phyloP scores from a whole-genome alignment of 2,329 filamentous ascomycete species.

The Knoxdaviesia proteae region DNA sequence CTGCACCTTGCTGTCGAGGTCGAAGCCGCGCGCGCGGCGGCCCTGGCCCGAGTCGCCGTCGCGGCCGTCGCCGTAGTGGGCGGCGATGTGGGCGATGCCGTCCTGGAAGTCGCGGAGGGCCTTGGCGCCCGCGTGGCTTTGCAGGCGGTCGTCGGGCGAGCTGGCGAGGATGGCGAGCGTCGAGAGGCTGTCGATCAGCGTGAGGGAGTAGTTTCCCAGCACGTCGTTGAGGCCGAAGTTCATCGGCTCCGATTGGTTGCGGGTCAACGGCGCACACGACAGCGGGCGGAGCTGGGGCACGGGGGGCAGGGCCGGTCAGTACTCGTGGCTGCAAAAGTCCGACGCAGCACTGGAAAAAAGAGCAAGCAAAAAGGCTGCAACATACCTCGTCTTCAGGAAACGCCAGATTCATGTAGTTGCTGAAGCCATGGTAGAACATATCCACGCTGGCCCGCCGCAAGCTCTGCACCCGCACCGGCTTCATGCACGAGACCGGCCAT shows the following conservation, averaged over 20 bases:
- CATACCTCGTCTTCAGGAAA: conserved; percentile 81
- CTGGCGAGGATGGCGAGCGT: conserved; percentile 85
- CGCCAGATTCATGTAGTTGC: conserved; percentile 83
- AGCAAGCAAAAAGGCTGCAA: not conserved
- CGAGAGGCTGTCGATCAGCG: conserved; percentile 83
- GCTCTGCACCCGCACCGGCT: conserved; percentile 28
- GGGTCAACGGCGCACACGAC: conserved; percentile 63
- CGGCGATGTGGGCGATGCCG: conserved; percentile 54
- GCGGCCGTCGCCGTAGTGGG: conserved; percentile 72
- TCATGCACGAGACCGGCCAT: conserved; percentile 30
- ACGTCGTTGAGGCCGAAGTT: conserved; percentile 87
- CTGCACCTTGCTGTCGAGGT: conserved; percentile 94
- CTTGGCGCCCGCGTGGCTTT: conserved; percentile 13
- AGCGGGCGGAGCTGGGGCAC: conserved; percentile 52
- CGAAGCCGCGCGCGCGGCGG: conserved; percentile 58
- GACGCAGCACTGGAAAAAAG: not conserved
- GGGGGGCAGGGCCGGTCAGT: conserved; percentile 7
- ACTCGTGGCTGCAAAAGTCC: not conserved
- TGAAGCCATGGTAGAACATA: conserved; percentile 93
- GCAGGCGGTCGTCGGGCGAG: conserved; percentile 25
- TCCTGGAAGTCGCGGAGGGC: conserved; percentile 60
- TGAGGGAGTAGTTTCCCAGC: conserved; percentile 89
- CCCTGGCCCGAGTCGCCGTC: conserved; percentile 48
- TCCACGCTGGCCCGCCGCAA: conserved; percentile 41
- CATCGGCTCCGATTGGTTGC: conserved; percentile 58